These are phyloP conservation scores for Kandelia obovata DNA, from an alignment of 345 rosid species.

Conservation along the genomic window DNA sequence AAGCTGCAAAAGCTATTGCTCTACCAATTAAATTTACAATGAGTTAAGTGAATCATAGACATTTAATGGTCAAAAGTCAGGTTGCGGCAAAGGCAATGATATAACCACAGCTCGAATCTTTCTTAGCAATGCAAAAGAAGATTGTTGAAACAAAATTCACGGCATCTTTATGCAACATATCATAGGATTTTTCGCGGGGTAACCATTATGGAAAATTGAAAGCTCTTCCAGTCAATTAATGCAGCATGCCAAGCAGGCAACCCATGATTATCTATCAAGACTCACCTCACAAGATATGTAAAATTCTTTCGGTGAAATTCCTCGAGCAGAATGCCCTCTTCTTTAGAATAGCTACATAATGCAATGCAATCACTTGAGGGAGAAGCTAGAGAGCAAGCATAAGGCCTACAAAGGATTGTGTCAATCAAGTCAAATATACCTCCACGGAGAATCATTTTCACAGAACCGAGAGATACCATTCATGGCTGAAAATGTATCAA, in stretches of 20 bases:
- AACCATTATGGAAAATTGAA: not conserved
- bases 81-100: not conserved
- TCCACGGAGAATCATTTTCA: slow-evolving; percentile 75
- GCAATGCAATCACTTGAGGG: not conserved
- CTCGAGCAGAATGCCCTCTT: slow-evolving; percentile 60
- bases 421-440: slow-evolving; percentile 42
- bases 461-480: slow-evolving; percentile 94
- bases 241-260: no score
- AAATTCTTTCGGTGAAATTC: slow-evolving; percentile 58
- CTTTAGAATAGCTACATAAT: slow-evolving; percentile 84
- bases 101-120: not conserved
- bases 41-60: no score
- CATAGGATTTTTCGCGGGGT: no score
- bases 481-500: slow-evolving; percentile 90
- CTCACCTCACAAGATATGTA: slow-evolving; percentile 79
- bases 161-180: not conserved
- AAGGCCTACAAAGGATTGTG: not conserved
- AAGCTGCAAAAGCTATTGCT: no score
- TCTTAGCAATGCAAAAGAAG: not conserved
- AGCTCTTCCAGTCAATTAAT: no score
- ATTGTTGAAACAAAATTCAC: not conserved
- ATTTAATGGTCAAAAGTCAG: no score
- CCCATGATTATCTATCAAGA: not conserved
- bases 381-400: not conserved
- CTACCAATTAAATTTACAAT: no score